These are phyloP conservation scores for Boletus bicolor DNA, from an alignment of 768 basidiomycete genomes.

Conservation along the genomic window DNA sequence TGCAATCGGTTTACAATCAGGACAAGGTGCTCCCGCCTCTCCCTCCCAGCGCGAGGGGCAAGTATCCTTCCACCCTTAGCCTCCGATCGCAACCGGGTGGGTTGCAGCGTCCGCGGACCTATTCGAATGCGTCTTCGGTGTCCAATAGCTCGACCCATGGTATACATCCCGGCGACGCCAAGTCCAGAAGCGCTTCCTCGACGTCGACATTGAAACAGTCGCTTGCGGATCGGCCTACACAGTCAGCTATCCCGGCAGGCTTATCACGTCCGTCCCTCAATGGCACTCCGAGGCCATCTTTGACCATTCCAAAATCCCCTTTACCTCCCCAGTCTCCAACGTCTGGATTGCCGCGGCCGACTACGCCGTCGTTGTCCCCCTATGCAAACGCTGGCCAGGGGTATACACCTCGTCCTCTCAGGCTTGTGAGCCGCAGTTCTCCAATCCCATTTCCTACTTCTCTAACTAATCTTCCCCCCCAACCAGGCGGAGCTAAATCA, in stretches of 20 bases:
- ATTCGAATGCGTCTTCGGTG: slow-evolving; percentile 29
- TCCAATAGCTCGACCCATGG: slow-evolving; percentile 20
- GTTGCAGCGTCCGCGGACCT: slow-evolving; percentile 33
- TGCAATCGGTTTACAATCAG: slow-evolving; percentile 12
- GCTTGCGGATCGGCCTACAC: slow-evolving; percentile 6
- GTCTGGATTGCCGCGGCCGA: slow-evolving; percentile 21
- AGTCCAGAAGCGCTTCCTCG: slow-evolving; percentile 12
- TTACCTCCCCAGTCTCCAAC: slow-evolving; percentile 8
- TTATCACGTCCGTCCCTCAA: slow-evolving; percentile 19
- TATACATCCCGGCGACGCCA: slow-evolving; percentile 3
- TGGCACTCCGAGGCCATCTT: slow-evolving; percentile 21
- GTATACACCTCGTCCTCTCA: slow-evolving; percentile 27
- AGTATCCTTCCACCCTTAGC: slow-evolving; percentile 19
- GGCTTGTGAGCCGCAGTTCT: slow-evolving; percentile 22
- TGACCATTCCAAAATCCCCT: slow-evolving; percentile 28
- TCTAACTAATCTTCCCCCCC: neutral
- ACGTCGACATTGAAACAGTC: slow-evolving; percentile 12
- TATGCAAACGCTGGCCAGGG: slow-evolving; percentile 4
- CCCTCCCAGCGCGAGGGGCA: slow-evolving; percentile 15
- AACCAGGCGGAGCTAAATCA: slow-evolving; percentile 14
- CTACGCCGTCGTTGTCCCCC: slow-evolving; percentile 15
- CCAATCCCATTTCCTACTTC: slow-evolving; percentile 6
- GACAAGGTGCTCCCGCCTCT: slow-evolving; percentile 35
- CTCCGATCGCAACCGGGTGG: slow-evolving; percentile 9
- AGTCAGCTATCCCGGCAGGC: slow-evolving; percentile 5